Evolutionary conservation across 805 yeast species (phyloP), one percentile per base, ranked within the genome.

Genomic region (Lachancea thermotolerans): DNA sequence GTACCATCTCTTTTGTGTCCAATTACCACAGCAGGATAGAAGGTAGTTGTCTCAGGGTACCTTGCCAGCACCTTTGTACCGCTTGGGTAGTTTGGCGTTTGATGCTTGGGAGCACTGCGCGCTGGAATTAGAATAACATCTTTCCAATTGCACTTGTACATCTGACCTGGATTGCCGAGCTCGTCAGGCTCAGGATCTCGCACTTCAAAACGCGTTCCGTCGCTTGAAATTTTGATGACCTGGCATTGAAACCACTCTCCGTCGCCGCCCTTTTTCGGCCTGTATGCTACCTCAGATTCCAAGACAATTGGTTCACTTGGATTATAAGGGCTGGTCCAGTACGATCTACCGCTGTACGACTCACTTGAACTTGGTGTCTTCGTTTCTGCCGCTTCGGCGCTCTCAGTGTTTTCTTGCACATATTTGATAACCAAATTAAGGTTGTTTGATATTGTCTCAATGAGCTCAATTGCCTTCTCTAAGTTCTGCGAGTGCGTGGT

Each of bases 151-250:
- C 96, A 89, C 56, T 82, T 84, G 67, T 82, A 93, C 1, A 85
- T 72, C 55, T 83, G 91, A 2, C 96, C 96, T 3, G 90, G 85
- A 46, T 90, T 87, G 50, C 85, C 86, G 54, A 81, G 76, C 57
- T 91, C 98, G 58, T 93, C 99, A 0, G 99, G 98, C 58, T 93
- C 99, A 0, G 98, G 96, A 63, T 93, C 99, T 55, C 87, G 79
- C n/a, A 93, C 90, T 65, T 93, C 98, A 60, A 82, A 89, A 47
- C 78, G 67, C 1, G 71, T 68, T 1, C 93, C 91, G 52, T 87
- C 95, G 1, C 78, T 78, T n/a, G 79, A 65, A 2, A 91, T 79
- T 53, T 78, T 80, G 25, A 82, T 76, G 12, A 93, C 95, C 57
- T 85, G 88, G 68, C 99, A 93, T 62, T 87, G 96, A 54, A 93